Evolutionary conservation across 352 stramenopile species (phyloP).

Genomic region (Pythium pectinolyticum): DNA sequence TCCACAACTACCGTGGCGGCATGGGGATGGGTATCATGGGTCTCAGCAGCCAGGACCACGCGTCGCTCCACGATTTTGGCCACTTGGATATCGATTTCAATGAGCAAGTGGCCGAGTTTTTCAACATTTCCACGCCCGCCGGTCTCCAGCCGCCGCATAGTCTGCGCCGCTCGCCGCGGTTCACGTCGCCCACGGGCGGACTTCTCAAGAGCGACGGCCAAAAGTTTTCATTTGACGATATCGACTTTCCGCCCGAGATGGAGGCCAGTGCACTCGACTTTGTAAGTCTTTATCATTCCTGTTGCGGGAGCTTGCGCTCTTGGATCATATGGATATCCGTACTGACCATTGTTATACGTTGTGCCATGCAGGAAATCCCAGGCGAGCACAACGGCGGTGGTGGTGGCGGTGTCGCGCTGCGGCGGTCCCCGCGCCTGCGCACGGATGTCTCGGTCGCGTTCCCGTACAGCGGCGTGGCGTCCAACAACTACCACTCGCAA

Average conservation of each 20-base stretch:
- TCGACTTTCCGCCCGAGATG: constrained; percentile 76
- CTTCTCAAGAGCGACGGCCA: constrained; percentile 72
- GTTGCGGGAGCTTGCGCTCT: background rate
- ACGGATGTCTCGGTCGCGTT: constrained; percentile 86
- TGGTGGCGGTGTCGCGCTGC: constrained; percentile 52
- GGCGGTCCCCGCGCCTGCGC: constrained; percentile 73
- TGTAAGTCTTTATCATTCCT: constrained; percentile 36
- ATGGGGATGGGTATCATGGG: no score
- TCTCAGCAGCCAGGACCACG: constrained; percentile 29
- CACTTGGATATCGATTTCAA: constrained; percentile 88
- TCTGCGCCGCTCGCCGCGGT: constrained; percentile 71
- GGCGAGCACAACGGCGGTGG: no score
- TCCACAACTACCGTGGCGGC: constrained; percentile 5
- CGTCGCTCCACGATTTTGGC: constrained; percentile 77
- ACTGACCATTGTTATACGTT: background rate
- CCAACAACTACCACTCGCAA: constrained; percentile 51
- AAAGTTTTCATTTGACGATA: constrained; percentile 86
- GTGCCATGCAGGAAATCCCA: constrained; percentile 61
- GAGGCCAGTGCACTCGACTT: constrained; percentile 74
- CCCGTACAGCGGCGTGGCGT: constrained; percentile 43
- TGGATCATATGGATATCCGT: no score
- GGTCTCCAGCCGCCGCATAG: constrained; percentile 66
- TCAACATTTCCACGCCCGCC: constrained; percentile 68
- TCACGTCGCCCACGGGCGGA: constrained; percentile 52
- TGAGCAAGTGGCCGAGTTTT: constrained; percentile 85